Conservation (phyloP, 257 asterid species). For the Solanum etuberosum region DNA sequence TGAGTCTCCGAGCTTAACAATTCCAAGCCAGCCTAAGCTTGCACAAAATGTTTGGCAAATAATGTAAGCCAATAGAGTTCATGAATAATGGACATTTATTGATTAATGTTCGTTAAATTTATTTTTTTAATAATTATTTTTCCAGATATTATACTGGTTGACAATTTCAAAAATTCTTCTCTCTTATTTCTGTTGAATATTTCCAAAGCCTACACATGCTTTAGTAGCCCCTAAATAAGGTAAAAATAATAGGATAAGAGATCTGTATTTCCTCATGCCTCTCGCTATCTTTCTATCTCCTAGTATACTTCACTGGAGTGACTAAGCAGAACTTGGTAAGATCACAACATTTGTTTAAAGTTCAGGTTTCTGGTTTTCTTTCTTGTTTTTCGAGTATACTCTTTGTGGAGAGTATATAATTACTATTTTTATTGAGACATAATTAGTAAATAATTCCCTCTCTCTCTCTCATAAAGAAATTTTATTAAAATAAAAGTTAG, state of each 20-base stretch:
- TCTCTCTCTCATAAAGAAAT: neutral
- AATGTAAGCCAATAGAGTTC: neutral
- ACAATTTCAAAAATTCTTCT: neutral
- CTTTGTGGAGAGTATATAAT: neutral
- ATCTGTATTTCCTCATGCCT: neutral
- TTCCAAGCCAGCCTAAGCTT: neutral
- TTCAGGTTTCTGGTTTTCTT: no score
- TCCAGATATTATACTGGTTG: neutral
- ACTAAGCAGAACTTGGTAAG: neutral
- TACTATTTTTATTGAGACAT: neutral
- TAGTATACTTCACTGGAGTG: neutral
- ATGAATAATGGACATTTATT: neutral
- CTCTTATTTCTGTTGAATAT: neutral
- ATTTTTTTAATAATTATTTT: neutral
- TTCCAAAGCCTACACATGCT: neutral
- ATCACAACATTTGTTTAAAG: neutral
- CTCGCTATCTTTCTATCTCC: neutral
- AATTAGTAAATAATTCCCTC: neutral
- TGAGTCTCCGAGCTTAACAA: neutral
- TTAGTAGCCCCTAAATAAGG: neutral
- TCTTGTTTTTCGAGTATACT: no score
- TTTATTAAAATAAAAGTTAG: neutral
- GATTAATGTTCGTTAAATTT: neutral
- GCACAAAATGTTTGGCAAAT: neutral
- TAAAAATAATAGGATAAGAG: neutral